Conservation (phyloP, 345 rosid species). For the thale cress (Arabidopsis thaliana) region TAIR10.1 NC_003076.8:25598001-25598500, state of each 20-base stretch:
- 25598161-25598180: conserved; percentile 37
- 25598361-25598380: conserved; percentile 70
- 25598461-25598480: background rate
- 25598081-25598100: conserved; percentile 54
- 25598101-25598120: conserved; percentile 45
- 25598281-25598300: conserved; percentile 38
- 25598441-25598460: conserved; percentile 12
- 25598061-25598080: conserved; percentile 55
- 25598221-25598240: background rate
- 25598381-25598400: conserved; percentile 46
- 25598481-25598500: background rate
- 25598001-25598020: background rate
- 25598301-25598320: conserved; percentile 51
- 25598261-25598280: background rate
- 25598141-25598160: conserved; percentile 51
- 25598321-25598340: conserved; percentile 74
- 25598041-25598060: conserved; percentile 8
- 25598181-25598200: conserved; percentile 47
- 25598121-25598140: conserved; percentile 44
- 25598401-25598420: conserved; percentile 50
- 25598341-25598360: conserved; percentile 85
- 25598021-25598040: conserved; percentile 1
- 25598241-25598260: background rate
- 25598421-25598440: conserved; percentile 7
- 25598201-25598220: conserved; percentile 1